Percentiles rank a stretch among this genome's conserved stretches.
These are phyloP conservation scores for Phytopythium vexans DNA, from an alignment of 352 stramenopile species.

Conservation along the genomic window DNA sequence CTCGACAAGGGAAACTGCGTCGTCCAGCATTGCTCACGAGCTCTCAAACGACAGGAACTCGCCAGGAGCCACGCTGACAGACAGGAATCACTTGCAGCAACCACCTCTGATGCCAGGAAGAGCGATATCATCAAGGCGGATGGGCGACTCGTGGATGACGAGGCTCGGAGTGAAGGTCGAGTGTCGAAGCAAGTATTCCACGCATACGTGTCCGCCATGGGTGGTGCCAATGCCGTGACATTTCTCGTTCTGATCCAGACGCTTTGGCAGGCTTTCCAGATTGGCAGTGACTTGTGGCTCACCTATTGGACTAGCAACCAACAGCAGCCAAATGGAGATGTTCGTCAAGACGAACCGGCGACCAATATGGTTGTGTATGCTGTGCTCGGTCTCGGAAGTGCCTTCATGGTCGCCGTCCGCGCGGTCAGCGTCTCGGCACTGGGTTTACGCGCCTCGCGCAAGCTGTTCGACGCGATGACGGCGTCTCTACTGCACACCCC, in stretches of 20 bases:
- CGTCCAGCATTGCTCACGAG: background rate
- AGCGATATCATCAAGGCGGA: background rate
- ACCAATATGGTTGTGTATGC: constrained; percentile 7
- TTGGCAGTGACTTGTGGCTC: constrained; percentile 28
- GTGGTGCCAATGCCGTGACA: constrained; percentile 15
- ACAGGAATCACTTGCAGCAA: background rate
- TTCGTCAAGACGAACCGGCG: constrained; percentile 72
- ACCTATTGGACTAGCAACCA: constrained; percentile 36
- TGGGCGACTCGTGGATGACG: constrained; percentile 28
- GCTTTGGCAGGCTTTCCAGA: constrained; percentile 32
- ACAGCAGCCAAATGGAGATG: constrained; percentile 10
- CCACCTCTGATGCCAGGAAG: background rate
- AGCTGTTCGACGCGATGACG: constrained; percentile 73
- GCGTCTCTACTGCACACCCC: constrained; percentile 61
- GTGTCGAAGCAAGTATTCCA: constrained; percentile 34
- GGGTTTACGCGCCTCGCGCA: constrained; percentile 19
- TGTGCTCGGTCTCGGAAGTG: constrained; percentile 6
- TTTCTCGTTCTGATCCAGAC: constrained; percentile 14
- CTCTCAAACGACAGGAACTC: background rate
- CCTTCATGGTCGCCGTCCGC: constrained; percentile 15
- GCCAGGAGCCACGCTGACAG: background rate
- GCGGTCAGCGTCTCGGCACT: constrained; percentile 14
- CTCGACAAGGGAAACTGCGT: constrained; percentile 29
- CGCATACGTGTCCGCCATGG: constrained; percentile 34
- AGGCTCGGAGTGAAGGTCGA: constrained; percentile 30